Evolutionary conservation across 2,329 filamentous ascomycete genomes (phyloP).

Genomic region (Tolypocladium endophyticum): DNA sequence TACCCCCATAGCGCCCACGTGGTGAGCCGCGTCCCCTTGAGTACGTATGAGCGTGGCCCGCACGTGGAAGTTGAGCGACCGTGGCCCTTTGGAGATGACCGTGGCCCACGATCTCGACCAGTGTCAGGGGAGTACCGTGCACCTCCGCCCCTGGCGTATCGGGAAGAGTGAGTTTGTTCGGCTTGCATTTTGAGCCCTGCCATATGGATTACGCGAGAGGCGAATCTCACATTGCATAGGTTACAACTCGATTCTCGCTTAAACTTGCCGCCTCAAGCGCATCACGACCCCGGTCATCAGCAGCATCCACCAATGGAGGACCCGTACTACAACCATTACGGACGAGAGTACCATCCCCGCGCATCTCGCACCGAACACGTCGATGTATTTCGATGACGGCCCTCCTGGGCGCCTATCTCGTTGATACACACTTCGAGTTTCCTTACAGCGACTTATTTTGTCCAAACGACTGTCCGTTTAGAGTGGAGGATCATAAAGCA

Average conservation of each 20-base stretch:
- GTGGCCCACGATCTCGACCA: background rate
- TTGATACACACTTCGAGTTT: background rate
- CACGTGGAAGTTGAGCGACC: background rate
- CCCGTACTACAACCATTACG: background rate
- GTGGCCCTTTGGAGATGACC: background rate
- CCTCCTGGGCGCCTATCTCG: background rate
- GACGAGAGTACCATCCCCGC: background rate
- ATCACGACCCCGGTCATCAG: background rate
- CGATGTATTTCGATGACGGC: background rate
- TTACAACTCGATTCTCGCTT: background rate
- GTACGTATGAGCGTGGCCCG: background rate
- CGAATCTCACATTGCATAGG: background rate
- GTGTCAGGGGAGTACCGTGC: background rate
- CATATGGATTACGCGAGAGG: background rate
- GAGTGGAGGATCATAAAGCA: background rate
- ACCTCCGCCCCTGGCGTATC: background rate
- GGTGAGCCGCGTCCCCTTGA: background rate
- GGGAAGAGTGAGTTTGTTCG: conserved; percentile 1
- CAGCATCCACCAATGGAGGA: background rate
- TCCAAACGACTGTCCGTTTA: background rate
- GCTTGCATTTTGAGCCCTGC: background rate
- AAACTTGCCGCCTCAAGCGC: background rate
- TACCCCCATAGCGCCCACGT: background rate
- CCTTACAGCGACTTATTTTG: background rate
- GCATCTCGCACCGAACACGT: background rate